Base-by-base conservation (phyloP, 2,329 filamentous ascomycete species). In the Diaporthe sp. region DNA sequence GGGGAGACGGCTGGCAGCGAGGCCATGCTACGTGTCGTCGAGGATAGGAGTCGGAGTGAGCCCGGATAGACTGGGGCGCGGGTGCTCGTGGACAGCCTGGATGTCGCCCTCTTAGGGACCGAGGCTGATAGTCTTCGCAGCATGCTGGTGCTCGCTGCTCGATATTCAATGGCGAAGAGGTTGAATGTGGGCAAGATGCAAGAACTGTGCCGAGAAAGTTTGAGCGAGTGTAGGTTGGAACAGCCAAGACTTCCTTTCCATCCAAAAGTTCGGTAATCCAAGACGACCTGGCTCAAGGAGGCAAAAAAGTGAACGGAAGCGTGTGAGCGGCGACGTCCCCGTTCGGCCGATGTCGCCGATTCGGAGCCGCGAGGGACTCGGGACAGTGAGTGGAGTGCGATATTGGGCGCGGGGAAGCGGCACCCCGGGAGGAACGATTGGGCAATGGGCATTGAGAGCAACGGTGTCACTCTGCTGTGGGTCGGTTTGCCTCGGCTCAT, bases 1-100 rank as follows among this genome's bases (percentile, higher is more conserved):
- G 92, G 91, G 22, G 90, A 82, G 58, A 92, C 90, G 17, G 90
- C 82, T 61, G 88, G 87, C 0, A 86, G 79, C 3, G 87, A 82
- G 31, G 87, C 85, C 90, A 93, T 92, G 80, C 84, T 86, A 22
- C 79, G 77, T n/a, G 84, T 83, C 42, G 84, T 84, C 62, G 86
- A 85, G 57, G 89, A 82, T 22, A 84, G 80, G 75, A 84, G 79
- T 51, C 80, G 76, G 28, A 55, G 17, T 7, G 62, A 25, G 4
- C 39, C 28, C 25, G 44, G 17, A 53, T 28, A 22, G 28, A 25
- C 49, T n/a, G 44, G n/a, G 8, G 25, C 28, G 13, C 25, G 60
- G 3, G 55, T 37, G 5, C 39, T 12, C 39, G 51, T 67, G 19
- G 25, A 71, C 19, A 65, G 31, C 44, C 58, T 72, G 13, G 62